Conservation (phyloP, 148 eudicot genomes). For the Fallopia convolvulus region DNA sequence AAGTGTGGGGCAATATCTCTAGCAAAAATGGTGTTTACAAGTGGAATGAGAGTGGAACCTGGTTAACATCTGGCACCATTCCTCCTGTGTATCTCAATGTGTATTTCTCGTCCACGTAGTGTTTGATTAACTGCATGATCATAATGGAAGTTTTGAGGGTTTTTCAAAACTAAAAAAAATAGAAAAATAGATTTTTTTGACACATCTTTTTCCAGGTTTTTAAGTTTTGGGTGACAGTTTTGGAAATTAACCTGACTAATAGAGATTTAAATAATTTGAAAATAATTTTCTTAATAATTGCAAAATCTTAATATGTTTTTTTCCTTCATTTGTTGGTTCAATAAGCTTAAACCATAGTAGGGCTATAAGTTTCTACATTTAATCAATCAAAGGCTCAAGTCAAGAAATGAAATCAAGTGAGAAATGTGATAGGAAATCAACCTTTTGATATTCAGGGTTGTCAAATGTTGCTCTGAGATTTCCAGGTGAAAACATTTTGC, state of each 20-base stretch:
- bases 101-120: slow-evolving; percentile 90
- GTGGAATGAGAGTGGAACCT: slow-evolving; percentile 33
- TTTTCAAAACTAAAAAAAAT: too few relatives aligned
- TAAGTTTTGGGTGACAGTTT: too few relatives aligned
- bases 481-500: slow-evolving; percentile 96
- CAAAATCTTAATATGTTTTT: too few relatives aligned
- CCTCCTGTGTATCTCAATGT: slow-evolving; percentile 99
- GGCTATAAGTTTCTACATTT: too few relatives aligned
- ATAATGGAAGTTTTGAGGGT: neutral
- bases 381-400: neutral
- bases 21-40: neutral
- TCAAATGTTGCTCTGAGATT: slow-evolving; percentile 91
- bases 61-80: slow-evolving; percentile 99
- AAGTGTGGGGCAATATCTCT: neutral
- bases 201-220: too few relatives aligned
- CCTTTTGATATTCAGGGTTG: slow-evolving; percentile 88
- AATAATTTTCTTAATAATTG: too few relatives aligned
- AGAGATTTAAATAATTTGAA: too few relatives aligned
- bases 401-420: too few relatives aligned
- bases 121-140: slow-evolving; percentile 60
- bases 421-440: slow-evolving; percentile 11
- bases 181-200: too few relatives aligned
- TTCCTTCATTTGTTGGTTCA: too few relatives aligned
- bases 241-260: too few relatives aligned
- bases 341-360: too few relatives aligned